Base-by-base conservation (phyloP, 2,329 filamentous ascomycete species). In the Colletotrichum melonis region DNA sequence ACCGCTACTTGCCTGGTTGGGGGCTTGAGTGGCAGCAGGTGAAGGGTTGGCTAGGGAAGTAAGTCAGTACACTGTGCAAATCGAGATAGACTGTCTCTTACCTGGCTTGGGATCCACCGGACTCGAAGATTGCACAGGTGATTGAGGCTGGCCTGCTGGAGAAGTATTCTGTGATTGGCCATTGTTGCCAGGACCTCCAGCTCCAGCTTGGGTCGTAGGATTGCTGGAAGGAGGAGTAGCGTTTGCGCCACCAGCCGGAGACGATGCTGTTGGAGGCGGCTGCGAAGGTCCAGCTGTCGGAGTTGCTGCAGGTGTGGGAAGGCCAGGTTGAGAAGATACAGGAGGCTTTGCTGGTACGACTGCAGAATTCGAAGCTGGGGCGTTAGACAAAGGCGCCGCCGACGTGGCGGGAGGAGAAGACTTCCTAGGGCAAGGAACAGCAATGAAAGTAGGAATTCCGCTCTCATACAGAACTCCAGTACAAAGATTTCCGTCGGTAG, bases 391-490 rank as follows among this genome's bases (percentile, higher is more conserved):
- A 11, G 30, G 49, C 7, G 38, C 9, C 0, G 38, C 49, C 64
- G 28, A 32, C 12, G 58, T 22, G n/a, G 22, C 14, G 24, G 49
- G n/a, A 14, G 12, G 24, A 9, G 26, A 38, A 57, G 12, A 22
- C n/a, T 19, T 16, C 9, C 8, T 7, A 0, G 52, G 26, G 24
- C 69, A 72, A 30, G 69, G 49, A 14, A 38, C 42, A 22, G 22
- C 14, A 14, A 72, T n/a, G 12, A 72, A 72, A 5, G 65, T 32
- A 16, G 69, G 69, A 26, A 56, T 63, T 6, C 69, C 58, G 16
- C 58, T 63, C n/a, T 30, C 19, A n/a, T 69, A 22, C 11, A 46
- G 32, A 30, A 72, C 58, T 22, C 69, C 28, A 22, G 65, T 72
- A 16, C 69, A 72, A 11, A 60, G 19, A 5, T 32, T n/a, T 9